Base-by-base conservation (phyloP, 1,284 basidiomycete species). In the Ustilago sp. region DNA sequence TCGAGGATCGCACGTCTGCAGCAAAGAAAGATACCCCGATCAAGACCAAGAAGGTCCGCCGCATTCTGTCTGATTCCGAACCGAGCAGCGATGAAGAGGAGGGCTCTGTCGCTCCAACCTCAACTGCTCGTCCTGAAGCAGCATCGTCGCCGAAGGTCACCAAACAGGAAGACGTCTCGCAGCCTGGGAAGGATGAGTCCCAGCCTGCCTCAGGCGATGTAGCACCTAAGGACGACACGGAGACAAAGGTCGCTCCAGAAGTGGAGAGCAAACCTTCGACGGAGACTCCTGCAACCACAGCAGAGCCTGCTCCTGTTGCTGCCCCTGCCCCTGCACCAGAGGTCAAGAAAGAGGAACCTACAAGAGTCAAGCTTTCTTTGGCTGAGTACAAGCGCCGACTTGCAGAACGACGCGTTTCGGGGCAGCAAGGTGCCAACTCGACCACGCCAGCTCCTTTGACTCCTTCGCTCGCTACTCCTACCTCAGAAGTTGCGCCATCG, bases 331-430 rank as follows among this genome's bases (percentile, higher is more conserved):
- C 74, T 31, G 52, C n/a, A 28, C 64, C 63, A 1, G 64, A 76
- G 53, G 62, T 76, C 54, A 76, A 72, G 66, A 77, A 77, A 51
- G 74, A 73, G 36, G 68, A 75, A 47, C 83, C 84, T 4, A 28
- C 23, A 28, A 63, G 80, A 45, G 77, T 79, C 38, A 81, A 82
- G 59, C 70, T 85, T 5, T 83, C 82, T 9, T 41, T 85, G 43
- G 84, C 84, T 32, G 84, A 85, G 38, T 85, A 85, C 77, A 85
- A 84, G 65, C 80, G 80, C 45, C 80, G 83, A 13, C 70, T 85
- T 8, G 82, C 82, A 3, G 78, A 82, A 58, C 75, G 80, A 38
- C 72, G 81, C 8, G 77, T 81, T 23, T 75, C 80, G 17, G 74
- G 57, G 36, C 73, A 74, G 54, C 73, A 64, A 56, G 47, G 59